These are phyloP conservation scores for Miamiensis avidus DNA, from an alignment of 169 alveolate species.

Conservation along the genomic window DNA sequence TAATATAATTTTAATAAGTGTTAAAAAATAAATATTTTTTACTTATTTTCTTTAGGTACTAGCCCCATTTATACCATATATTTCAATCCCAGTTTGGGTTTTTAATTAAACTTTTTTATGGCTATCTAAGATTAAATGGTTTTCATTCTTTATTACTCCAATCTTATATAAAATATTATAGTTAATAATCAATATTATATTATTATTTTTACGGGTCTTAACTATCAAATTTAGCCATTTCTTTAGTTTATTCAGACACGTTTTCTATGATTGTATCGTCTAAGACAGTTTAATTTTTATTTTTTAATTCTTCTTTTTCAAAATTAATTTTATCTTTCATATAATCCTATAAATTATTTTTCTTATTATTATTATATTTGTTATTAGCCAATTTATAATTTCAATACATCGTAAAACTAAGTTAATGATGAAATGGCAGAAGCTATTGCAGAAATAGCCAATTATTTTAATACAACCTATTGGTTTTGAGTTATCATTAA, in stretches of 20 bases:
- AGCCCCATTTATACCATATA: constrained; percentile 20
- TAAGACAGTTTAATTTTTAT: too few relatives aligned
- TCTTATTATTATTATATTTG: too few relatives aligned
- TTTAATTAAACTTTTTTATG: constrained; percentile 38
- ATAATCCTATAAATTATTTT: background rate
- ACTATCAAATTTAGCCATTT: background rate
- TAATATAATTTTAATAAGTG: background rate
- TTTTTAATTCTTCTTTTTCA: background rate
- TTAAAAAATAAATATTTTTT: background rate
- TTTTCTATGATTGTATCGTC: background rate
- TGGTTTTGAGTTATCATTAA: constrained; percentile 3
- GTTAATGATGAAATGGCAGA: background rate
- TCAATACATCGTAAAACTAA: background rate
- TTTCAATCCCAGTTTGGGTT: constrained; percentile 40
- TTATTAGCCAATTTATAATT: background rate
- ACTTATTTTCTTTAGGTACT: constrained; percentile 6
- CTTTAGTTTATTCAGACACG: background rate
- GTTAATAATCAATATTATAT: background rate
- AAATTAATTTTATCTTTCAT: background rate
- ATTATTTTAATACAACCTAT: background rate
- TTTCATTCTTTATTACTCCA: constrained; percentile 11
- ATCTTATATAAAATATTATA: background rate
- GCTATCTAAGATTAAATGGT: constrained; percentile 7
- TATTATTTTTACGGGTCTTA: constrained; percentile 1
- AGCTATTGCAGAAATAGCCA: background rate